Evolutionary conservation across 2,329 filamentous ascomycete species (phyloP).

Genomic region (Scortechinia acanthostroma): DNA sequence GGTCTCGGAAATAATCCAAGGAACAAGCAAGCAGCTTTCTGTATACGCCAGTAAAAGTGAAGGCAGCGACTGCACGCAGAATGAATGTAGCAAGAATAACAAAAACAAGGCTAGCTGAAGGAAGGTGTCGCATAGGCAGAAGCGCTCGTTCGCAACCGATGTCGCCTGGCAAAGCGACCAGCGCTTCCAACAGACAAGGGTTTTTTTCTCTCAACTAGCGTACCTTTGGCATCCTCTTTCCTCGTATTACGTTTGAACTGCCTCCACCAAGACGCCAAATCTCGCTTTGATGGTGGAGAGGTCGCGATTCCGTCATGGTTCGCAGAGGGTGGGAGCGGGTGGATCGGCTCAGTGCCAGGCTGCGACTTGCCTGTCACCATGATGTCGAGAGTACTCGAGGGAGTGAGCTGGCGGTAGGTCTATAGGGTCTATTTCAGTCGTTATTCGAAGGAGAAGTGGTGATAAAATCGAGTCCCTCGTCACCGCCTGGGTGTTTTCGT

Average conservation of each 20-base stretch:
- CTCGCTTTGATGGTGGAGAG: conserved; percentile 77
- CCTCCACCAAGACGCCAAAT: conserved; percentile 95
- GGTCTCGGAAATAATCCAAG: too few species aligned
- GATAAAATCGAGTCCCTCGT: too few species aligned
- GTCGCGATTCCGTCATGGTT: conserved; percentile 33
- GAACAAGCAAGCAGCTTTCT: too few species aligned
- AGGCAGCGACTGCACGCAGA: not conserved
- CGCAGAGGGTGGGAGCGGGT: conserved; percentile 10
- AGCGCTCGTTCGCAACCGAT: too few species aligned
- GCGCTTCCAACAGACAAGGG: not conserved
- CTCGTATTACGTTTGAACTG: conserved; percentile 71
- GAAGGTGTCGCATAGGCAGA: not conserved
- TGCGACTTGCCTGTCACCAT: conserved; percentile 8
- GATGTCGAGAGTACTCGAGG: too few species aligned
- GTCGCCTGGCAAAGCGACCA: not conserved
- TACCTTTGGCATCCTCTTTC: conserved; percentile 49
- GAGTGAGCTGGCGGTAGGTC: too few species aligned
- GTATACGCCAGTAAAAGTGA: not conserved
- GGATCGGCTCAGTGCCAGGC: conserved; percentile 5
- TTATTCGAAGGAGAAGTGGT: too few species aligned
- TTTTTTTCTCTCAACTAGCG: too few species aligned
- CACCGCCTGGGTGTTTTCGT: too few species aligned
- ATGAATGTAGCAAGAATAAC: not conserved
- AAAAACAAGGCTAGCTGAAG: not conserved
- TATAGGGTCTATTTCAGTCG: too few species aligned